Evolutionary conservation across 179 eudicot species (phyloP).

Genomic region (Drosera spatulata): DNA sequence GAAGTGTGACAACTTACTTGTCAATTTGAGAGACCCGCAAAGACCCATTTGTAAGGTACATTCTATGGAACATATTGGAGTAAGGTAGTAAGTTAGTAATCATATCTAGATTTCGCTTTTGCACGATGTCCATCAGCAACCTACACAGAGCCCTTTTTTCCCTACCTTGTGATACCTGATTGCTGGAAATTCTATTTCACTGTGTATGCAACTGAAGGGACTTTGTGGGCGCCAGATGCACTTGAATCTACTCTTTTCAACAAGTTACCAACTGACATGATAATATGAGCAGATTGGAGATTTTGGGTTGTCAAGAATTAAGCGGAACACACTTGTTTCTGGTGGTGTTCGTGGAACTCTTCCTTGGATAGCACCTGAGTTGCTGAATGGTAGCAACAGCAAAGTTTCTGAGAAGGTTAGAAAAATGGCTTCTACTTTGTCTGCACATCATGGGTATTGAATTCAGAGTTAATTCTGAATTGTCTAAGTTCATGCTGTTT

Average conservation of each 20-base stretch:
- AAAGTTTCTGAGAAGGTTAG: constrained; percentile 47
- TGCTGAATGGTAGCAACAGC: constrained; percentile 34
- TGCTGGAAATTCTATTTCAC: too few relatives aligned
- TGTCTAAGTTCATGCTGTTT: constrained; percentile 10
- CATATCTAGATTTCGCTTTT: too few relatives aligned
- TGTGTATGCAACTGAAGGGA: too few relatives aligned
- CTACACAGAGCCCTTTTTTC: too few relatives aligned
- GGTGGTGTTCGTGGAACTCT: constrained; percentile 56
- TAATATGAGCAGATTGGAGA: constrained; percentile 31
- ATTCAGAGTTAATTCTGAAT: neutral
- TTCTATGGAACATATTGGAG: too few relatives aligned
- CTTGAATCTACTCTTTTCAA: too few relatives aligned
- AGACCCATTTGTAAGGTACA: constrained; percentile 85
- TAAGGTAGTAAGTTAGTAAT: too few relatives aligned
- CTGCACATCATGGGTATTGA: constrained; percentile 1
- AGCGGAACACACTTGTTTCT: constrained; percentile 42
- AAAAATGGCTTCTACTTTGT: neutral
- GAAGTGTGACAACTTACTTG: constrained; percentile 92
- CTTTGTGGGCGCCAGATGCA: too few relatives aligned
- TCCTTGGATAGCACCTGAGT: constrained; percentile 22
- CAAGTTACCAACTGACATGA: neutral
- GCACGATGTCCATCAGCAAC: too few relatives aligned
- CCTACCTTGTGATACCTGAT: too few relatives aligned
- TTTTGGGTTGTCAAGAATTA: constrained; percentile 47
- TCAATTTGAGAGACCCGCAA: constrained; percentile 79